A percentile compares a stretch with the other conserved stretches of the same genome.
These are phyloP conservation scores for Botrytis cinerea DNA, from an alignment of 2,329 filamentous ascomycete species.

Conservation along the genomic window DNA sequence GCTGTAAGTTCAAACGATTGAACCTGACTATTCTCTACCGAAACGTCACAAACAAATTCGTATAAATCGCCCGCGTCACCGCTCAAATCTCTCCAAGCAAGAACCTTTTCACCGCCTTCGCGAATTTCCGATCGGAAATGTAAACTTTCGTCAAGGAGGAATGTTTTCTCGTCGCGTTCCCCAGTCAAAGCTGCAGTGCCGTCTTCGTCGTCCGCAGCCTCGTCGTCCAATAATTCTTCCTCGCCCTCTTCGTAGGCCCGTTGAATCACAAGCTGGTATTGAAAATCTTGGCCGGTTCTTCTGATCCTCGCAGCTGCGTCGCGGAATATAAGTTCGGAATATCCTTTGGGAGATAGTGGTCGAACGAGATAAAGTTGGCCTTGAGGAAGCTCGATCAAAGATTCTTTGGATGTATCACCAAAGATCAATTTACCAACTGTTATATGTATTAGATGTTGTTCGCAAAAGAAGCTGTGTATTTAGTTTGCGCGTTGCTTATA, in stretches of 20 bases:
- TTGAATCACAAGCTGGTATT: slow-evolving; percentile 96
- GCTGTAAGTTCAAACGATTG: slow-evolving; percentile 80
- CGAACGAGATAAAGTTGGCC: slow-evolving; percentile 97
- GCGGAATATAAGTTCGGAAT: slow-evolving; percentile 98
- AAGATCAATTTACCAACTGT: slow-evolving; percentile 92
- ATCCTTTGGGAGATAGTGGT: slow-evolving; percentile 92
- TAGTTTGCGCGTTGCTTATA: not conserved
- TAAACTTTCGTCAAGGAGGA: slow-evolving; percentile 88
- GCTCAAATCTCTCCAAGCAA: slow-evolving; percentile 93
- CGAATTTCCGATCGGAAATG: slow-evolving; percentile 84
- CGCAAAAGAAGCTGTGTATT: not conserved
- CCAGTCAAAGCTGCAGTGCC: slow-evolving; percentile 70
- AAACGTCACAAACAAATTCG: slow-evolving; percentile 91
- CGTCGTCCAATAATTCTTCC: slow-evolving; percentile 85
- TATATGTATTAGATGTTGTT: slow-evolving; percentile 15
- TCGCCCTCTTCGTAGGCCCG: slow-evolving; percentile 97
- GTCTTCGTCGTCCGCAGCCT: slow-evolving; percentile 75
- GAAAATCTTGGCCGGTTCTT: slow-evolving; percentile 89
- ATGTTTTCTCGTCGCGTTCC: slow-evolving; percentile 96
- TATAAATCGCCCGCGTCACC: slow-evolving; percentile 94
- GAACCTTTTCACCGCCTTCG: slow-evolving; percentile 77
- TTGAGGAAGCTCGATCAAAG: slow-evolving; percentile 90
- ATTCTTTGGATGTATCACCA: slow-evolving; percentile 76
- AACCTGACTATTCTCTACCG: slow-evolving; percentile 69
- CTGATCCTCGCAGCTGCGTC: slow-evolving; percentile 92